phyloP scores from a whole-genome alignment of 805 yeast genomes.

The Spathaspora sp. region DNA sequence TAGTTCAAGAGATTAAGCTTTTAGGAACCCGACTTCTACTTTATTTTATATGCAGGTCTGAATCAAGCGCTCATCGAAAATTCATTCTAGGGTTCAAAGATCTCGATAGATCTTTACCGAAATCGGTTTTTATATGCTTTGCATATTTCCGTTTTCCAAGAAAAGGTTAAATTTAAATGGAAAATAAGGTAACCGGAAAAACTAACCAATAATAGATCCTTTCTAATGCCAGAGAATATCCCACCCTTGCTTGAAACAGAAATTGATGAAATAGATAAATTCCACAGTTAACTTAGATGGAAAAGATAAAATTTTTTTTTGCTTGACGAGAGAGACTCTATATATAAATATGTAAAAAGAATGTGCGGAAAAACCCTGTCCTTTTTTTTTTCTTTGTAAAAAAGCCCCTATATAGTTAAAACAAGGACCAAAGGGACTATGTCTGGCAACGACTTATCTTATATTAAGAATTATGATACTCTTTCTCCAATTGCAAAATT shows the following conservation, averaged over 20 bases:
- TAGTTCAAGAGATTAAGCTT: no score
- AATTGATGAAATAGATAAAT: not conserved
- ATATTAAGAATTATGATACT: not conserved
- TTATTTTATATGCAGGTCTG: not conserved
- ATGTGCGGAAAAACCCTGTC: not conserved
- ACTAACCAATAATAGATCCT: no score
- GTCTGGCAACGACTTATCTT: not conserved
- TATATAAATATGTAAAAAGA: not conserved
- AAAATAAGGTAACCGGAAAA: no score
- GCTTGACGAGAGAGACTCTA: not conserved
- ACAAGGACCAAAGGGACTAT: not conserved
- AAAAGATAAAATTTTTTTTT: not conserved
- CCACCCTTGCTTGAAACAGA: not conserved
- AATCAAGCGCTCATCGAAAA: no score
- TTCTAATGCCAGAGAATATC: not conserved
- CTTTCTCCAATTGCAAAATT: constrained; percentile 2
- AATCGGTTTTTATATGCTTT: no score
- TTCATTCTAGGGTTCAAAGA: no score
- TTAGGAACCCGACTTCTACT: not conserved
- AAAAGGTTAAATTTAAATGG: no score
- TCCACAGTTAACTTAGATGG: not conserved
- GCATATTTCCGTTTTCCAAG: no score
- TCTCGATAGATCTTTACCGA: no score
- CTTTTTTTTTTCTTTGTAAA: not conserved
- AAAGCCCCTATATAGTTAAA: not conserved